These are phyloP conservation scores for Globisporangium perplexum DNA, from an alignment of 352 stramenopile species.

Conservation along the genomic window DNA sequence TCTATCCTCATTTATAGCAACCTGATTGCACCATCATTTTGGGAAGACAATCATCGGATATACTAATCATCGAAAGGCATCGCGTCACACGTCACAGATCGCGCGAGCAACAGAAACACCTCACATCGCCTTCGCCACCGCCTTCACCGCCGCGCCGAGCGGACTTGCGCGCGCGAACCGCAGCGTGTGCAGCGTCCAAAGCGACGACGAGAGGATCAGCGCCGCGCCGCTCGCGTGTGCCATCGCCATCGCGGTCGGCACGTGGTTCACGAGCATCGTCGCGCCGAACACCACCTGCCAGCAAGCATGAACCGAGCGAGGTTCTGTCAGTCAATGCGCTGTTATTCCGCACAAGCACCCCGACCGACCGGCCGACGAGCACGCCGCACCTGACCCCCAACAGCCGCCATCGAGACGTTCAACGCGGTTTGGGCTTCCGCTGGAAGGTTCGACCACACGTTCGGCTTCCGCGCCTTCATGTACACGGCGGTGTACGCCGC, in stretches of 20 bases:
- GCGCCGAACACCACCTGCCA: conserved; percentile 88
- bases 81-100: conserved; percentile 7
- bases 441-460: conserved; percentile 67
- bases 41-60: neutral
- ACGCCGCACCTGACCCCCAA: conserved; percentile 35
- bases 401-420: conserved; percentile 45
- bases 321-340: too few species aligned
- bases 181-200: conserved; percentile 63
- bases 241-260: conserved; percentile 91
- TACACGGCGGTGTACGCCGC: conserved; percentile 44
- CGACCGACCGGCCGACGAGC: neutral
- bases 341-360: too few species aligned
- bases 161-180: conserved; percentile 48
- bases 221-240: conserved; percentile 82
- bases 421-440: conserved; percentile 49
- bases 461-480: conserved; percentile 47
- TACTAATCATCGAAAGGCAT: neutral
- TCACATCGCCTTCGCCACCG: conserved; percentile 10
- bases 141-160: conserved; percentile 21
- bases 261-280: conserved; percentile 93
- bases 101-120: neutral
- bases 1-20: neutral
- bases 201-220: conserved; percentile 48
- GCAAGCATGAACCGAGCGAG: neutral
- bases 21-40: neutral